Base-by-base conservation (phyloP, 2,329 filamentous ascomycete species). In the Colletotrichum scovillei region DNA sequence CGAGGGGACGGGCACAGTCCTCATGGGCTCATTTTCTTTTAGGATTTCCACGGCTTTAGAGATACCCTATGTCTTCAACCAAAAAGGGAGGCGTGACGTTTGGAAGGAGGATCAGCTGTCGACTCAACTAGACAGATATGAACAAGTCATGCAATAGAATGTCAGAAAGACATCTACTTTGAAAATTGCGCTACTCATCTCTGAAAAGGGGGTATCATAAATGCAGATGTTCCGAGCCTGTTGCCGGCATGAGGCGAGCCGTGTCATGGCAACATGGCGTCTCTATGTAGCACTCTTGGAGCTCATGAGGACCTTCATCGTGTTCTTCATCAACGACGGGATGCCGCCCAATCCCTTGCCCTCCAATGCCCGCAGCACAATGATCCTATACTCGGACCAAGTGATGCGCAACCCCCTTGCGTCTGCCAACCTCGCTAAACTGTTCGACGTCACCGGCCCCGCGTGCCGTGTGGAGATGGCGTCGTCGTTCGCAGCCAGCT, bases 311-410 rank as follows among this genome's bases (percentile, higher is more conserved):
- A 92, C 90, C 80, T 92, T 94, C 90, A 97, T 95, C 1, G 94
- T 95, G 77, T 91, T 94, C 81, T 93, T 93, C 88, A 97, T 92
- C 78, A 97, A 82, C 75, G 92, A 88, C 19, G 89, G 88, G 35
- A 96, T 86, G 0, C 95, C 95, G 12, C 81, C 83, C 58, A 93
- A 86, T 0, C 92, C 93, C 66, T 88, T 88, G 6, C 83, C 84
- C 72, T 92, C 92, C 74, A 97, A 82, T 82, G 91, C 90, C 63
- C 87, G 86, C 69, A 97, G 82, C 74, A 96, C 92, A n/a, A 90
- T 88, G 6, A 94, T 85, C 71, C 93, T 88, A 80, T 95, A 97
- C 63, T 93, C 91, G 77, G 92, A 90, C 92, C 93, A 97, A 16
- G 86, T 86, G 52, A 96, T 79, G 63, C 83, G 86, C 30, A 95